A percentile compares a stretch with the other conserved stretches of the same genome.
phyloP scores from a whole-genome alignment of 768 basidiomycete species.

The Basidioascus undulatus region DNA sequence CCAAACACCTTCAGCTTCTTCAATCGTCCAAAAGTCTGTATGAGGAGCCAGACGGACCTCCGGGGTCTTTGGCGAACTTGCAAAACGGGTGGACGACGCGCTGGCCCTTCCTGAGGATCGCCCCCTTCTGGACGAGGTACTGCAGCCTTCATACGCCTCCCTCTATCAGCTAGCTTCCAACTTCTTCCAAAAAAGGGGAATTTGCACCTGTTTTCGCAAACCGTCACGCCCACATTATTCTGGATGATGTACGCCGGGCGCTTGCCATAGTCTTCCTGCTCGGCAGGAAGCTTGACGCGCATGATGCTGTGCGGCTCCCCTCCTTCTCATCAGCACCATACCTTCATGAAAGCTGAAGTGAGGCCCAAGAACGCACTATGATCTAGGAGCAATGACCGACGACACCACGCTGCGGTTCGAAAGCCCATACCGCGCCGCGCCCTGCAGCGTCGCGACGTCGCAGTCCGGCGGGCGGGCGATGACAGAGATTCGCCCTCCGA shows the following conservation, averaged over 20 bases:
- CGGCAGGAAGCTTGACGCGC: conserved; percentile 70
- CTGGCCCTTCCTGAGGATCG: conserved; percentile 70
- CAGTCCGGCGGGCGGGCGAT: conserved; percentile 66
- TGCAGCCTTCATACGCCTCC: conserved; percentile 31
- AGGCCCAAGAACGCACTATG: too few species aligned
- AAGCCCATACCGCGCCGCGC: conserved; percentile 70
- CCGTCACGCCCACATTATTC: conserved; percentile 48
- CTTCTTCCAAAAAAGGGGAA: conserved; percentile 9
- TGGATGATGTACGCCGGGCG: conserved; percentile 62
- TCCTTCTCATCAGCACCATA: conserved; percentile 14
- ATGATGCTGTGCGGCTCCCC: conserved; percentile 3
- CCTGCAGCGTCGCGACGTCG: conserved; percentile 67
- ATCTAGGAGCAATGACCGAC: conserved; percentile 52
- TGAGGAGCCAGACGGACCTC: background rate
- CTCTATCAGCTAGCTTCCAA: too few species aligned
- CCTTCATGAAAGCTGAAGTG: conserved; percentile 82
- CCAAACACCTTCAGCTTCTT: background rate
- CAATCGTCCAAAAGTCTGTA: background rate
- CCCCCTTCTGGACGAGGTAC: conserved; percentile 67
- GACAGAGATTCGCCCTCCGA: conserved; percentile 38
- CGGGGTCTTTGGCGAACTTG: conserved; percentile 15
- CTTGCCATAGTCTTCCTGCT: conserved; percentile 56
- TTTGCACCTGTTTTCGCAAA: conserved; percentile 58
- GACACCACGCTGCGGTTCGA: conserved; percentile 48
- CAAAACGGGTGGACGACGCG: conserved; percentile 61